These are phyloP conservation scores for Coprinopsis strossmayeri DNA, from an alignment of 768 basidiomycete genomes.

Conservation along the genomic window DNA sequence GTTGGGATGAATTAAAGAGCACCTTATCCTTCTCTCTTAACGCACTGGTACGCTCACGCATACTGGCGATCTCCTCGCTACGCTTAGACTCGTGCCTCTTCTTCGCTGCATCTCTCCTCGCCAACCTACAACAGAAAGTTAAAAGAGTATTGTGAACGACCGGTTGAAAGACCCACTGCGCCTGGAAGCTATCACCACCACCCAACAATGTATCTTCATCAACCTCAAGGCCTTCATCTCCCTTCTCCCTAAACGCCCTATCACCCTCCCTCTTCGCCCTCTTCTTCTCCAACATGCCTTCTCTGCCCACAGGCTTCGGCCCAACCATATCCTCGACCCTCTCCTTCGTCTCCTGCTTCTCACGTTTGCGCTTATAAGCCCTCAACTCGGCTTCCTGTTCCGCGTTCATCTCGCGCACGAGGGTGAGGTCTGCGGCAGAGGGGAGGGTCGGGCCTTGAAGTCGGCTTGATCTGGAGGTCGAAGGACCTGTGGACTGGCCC, in stretches of 20 bases:
- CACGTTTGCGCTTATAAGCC: conserved; percentile 57
- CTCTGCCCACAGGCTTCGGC: conserved; percentile 75
- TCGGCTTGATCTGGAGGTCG: conserved; percentile 17
- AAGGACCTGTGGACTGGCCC: not conserved
- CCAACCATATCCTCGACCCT: conserved; percentile 72
- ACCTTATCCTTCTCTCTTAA: conserved; percentile 74
- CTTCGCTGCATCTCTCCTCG: conserved; percentile 58
- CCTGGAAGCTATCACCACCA: conserved; percentile 76
- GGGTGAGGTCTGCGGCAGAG: conserved; percentile 57
- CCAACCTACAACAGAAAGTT: conserved; percentile 43
- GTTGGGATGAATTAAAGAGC: not conserved
- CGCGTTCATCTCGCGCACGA: conserved; percentile 56
- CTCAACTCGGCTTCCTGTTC: conserved; percentile 50
- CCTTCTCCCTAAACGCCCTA: conserved; percentile 64
- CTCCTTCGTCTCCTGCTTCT: conserved; percentile 58
- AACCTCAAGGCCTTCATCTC: conserved; percentile 70
- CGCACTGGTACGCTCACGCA: conserved; percentile 54
- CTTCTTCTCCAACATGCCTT: conserved; percentile 86
- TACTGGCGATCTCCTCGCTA: conserved; percentile 44
- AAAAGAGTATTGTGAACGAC: conserved; percentile 5
- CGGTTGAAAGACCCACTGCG: conserved; percentile 44
- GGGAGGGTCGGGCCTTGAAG: conserved; percentile 67
- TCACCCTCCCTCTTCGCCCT: conserved; percentile 66
- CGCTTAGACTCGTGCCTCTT: conserved; percentile 53
- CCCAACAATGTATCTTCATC: conserved; percentile 79